These are phyloP conservation scores for Sugiyamaella floridensis DNA, from an alignment of 805 yeast species.

Conservation along the genomic window DNA sequence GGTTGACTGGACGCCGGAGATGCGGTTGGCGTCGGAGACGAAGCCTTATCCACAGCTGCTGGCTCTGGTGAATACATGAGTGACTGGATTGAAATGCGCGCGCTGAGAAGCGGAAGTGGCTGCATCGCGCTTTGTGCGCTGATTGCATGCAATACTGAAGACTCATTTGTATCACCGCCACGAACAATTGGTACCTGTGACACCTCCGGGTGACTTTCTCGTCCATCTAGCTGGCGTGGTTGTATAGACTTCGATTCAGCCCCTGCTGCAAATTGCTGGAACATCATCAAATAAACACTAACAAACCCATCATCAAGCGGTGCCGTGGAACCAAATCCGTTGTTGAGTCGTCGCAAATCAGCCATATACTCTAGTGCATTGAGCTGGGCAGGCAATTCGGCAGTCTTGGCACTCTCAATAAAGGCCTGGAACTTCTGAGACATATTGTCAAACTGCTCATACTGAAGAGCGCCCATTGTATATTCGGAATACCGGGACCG, in stretches of 20 bases:
- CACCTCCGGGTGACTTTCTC: not conserved
- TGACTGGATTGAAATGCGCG: conserved; percentile 8
- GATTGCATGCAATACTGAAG: not conserved
- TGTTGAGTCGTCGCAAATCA: conserved; percentile 64
- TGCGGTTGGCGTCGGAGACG: conserved; percentile 18
- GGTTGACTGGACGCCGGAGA: conserved; percentile 28
- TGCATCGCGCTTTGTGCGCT: not conserved
- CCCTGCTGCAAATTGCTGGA: conserved; percentile 7
- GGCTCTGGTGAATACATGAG: conserved; percentile 2
- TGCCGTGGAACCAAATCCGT: conserved; percentile 70
- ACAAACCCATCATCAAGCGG: conserved; percentile 70
- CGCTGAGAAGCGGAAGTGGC: not conserved
- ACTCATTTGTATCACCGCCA: not conserved
- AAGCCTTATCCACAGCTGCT: conserved; percentile 2
- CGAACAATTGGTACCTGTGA: not conserved
- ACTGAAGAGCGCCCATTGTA: conserved; percentile 40
- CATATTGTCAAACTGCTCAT: conserved; percentile 38
- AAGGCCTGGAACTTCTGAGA: conserved; percentile 27
- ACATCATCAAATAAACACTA: conserved; percentile 51
- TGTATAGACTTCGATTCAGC: not conserved
- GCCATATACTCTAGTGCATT: conserved; percentile 26
- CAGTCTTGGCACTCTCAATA: conserved; percentile 25
- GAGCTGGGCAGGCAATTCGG: conserved; percentile 14
- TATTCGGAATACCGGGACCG: conserved; percentile 46
- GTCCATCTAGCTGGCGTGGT: not conserved